phyloP scores from a whole-genome alignment of 1,139 yeast species.

The Pichia inconspicua region DNA sequence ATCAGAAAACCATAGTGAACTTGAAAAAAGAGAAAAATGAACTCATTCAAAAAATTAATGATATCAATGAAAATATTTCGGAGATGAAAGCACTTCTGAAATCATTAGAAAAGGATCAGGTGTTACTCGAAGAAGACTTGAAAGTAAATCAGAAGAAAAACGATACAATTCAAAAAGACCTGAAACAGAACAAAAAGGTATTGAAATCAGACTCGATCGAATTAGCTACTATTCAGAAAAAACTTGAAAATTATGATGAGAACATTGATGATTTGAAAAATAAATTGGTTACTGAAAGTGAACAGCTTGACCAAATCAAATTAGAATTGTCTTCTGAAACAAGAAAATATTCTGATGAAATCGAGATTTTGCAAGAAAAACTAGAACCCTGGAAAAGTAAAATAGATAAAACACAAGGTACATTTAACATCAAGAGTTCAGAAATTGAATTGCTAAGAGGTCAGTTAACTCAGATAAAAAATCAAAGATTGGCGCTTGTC shows the following conservation, averaged over 20 bases:
- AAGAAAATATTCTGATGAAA: constrained; percentile 51
- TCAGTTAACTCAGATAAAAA: constrained; percentile 37
- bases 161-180: constrained; percentile 30
- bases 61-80: constrained; percentile 43
- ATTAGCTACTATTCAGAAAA: constrained; percentile 36
- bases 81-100: constrained; percentile 32
- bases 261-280: constrained; percentile 41
- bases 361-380: constrained; percentile 54
- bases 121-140: constrained; percentile 23
- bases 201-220: constrained; percentile 40
- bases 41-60: constrained; percentile 30
- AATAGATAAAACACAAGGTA: constrained; percentile 57
- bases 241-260: constrained; percentile 33
- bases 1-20: constrained; percentile 36
- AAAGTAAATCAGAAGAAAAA: constrained; percentile 18
- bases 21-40: constrained; percentile 33
- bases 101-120: constrained; percentile 46
- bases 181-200: constrained; percentile 32
- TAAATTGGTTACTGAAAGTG: constrained; percentile 47
- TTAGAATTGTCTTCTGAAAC: constrained; percentile 67
- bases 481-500: constrained; percentile 42
- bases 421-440: constrained; percentile 56
- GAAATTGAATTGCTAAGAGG: constrained; percentile 54
- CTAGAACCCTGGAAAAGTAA: constrained; percentile 81
- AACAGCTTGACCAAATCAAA: constrained; percentile 54